These are phyloP conservation scores for Turnera subulata DNA, from an alignment of 345 rosid genomes.

Conservation along the genomic window DNA sequence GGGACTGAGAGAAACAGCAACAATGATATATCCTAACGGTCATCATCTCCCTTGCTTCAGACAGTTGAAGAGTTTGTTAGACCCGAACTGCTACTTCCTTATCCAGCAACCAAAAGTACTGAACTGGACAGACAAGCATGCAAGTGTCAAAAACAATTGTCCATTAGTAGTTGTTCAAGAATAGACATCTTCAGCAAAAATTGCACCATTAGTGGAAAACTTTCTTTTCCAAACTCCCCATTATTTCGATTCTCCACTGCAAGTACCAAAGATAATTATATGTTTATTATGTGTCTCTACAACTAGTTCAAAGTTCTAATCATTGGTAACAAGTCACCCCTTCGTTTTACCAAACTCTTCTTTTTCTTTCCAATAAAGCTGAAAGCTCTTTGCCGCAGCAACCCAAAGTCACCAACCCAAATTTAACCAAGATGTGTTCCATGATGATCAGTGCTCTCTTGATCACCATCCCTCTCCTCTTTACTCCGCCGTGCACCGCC, in stretches of 20 bases:
- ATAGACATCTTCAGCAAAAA: not conserved
- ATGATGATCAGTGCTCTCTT: slow-evolving; percentile 24
- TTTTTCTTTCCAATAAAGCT: slow-evolving; percentile 34
- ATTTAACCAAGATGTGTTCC: not conserved
- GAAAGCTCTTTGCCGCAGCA: slow-evolving; percentile 13
- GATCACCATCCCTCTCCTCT: slow-evolving; percentile 26
- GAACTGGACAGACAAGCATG: too few relatives aligned
- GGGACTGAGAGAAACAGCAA: slow-evolving; percentile 16
- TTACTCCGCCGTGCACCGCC: slow-evolving; percentile 17
- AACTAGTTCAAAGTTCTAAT: not conserved
- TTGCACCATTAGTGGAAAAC: not conserved
- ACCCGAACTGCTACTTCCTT: not conserved
- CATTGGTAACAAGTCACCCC: not conserved
- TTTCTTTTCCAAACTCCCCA: not conserved
- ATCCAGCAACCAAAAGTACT: not conserved
- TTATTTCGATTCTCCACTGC: not conserved
- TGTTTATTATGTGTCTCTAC: too few relatives aligned
- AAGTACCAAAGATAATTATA: not conserved
- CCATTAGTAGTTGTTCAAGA: too few relatives aligned
- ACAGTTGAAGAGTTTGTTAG: not conserved
- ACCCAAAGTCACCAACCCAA: not conserved
- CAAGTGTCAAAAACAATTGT: too few relatives aligned
- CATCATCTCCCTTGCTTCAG: slow-evolving; percentile 11
- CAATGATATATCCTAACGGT: slow-evolving; percentile 29
- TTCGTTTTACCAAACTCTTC: not conserved